Conservation (phyloP, 2,329 filamentous ascomycete species). For the Verruconis gallopava region DNA sequence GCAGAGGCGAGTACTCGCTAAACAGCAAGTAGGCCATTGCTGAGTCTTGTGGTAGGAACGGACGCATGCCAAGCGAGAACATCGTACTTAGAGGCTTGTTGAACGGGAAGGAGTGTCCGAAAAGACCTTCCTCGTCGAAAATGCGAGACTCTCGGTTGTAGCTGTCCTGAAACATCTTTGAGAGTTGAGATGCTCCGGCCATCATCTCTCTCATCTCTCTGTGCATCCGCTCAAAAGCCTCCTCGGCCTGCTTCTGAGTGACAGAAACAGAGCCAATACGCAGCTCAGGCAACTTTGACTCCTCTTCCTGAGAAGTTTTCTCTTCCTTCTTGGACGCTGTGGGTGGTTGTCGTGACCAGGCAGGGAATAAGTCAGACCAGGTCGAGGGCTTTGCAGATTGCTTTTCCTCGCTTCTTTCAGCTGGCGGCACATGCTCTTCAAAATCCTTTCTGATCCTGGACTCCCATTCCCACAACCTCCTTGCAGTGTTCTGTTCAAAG, state of each 20-base stretch:
- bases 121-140: conserved; percentile 3
- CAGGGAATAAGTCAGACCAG: conserved; percentile 7
- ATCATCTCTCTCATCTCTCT: background rate
- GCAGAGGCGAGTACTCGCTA: conserved; percentile 9
- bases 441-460: too few species aligned
- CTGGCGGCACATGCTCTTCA: too few species aligned
- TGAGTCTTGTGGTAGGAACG: conserved; percentile 6
- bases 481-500: background rate
- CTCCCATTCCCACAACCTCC: too few species aligned
- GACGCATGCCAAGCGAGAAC: conserved; percentile 6
- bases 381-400: background rate
- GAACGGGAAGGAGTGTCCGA: conserved; percentile 4
- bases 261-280: too few species aligned
- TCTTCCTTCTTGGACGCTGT: background rate
- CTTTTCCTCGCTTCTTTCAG: too few species aligned
- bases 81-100: conserved; percentile 5
- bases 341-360: background rate
- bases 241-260: background rate
- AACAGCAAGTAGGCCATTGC: conserved; percentile 7
- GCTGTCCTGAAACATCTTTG: background rate
- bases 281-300: background rate
- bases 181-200: background rate
- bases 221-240: background rate
- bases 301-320: background rate
- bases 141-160: conserved; percentile 2